Conservation (phyloP, 2,329 filamentous ascomycete genomes). For the Fusarium heterosporum region DNA sequence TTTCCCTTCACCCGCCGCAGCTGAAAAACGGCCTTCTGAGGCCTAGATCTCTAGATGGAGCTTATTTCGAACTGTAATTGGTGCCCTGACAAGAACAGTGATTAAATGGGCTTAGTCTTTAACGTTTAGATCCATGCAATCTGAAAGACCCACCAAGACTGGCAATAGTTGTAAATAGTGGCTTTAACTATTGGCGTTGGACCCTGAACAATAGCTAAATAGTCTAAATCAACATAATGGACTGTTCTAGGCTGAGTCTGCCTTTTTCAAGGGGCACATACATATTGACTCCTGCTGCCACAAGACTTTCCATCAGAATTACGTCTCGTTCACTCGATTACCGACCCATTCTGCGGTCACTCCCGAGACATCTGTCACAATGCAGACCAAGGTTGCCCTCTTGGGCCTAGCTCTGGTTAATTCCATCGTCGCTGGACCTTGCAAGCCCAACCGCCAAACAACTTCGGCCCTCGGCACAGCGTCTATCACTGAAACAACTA, state of each 20-base stretch:
- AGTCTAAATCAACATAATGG: not conserved
- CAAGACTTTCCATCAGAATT: rapidly evolving
- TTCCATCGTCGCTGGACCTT: not conserved
- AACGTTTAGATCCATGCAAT: not conserved
- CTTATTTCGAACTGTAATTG: too few species aligned
- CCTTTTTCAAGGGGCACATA: not conserved
- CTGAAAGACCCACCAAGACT: not conserved
- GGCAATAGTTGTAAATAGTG: not conserved
- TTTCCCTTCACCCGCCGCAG: too few species aligned
- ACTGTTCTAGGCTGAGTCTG: not conserved
- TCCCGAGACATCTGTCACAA: not conserved
- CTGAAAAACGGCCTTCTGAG: too few species aligned
- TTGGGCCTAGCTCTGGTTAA: not conserved
- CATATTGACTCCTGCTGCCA: not conserved
- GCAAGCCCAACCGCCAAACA: not conserved
- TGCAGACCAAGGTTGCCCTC: not conserved
- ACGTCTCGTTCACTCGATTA: constrained; percentile 3
- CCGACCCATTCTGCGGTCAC: not conserved
- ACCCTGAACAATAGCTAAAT: not conserved
- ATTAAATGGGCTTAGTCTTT: too few species aligned
- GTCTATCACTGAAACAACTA: not conserved
- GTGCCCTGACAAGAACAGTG: too few species aligned
- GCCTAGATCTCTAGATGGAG: too few species aligned
- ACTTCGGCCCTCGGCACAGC: not conserved
- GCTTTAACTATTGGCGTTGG: too few species aligned